These are phyloP conservation scores for Aspergillus biplanus DNA, from an alignment of 495 filamentous ascomycete genomes.

Conservation along the genomic window DNA sequence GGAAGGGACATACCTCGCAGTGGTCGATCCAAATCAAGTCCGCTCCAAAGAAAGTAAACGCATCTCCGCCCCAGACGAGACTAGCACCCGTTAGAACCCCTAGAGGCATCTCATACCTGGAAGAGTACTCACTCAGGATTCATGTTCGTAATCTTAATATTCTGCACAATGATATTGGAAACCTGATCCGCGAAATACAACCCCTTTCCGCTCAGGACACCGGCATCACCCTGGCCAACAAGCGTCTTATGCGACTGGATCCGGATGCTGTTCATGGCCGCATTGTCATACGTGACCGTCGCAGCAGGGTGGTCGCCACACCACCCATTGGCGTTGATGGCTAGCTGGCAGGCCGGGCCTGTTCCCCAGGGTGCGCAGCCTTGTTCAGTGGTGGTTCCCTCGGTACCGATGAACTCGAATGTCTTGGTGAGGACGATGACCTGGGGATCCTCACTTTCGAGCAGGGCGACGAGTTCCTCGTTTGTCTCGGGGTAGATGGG, in stretches of 20 bases:
- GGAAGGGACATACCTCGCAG: not conserved
- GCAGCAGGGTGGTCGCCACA: constrained; percentile 35
- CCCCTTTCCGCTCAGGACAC: constrained; percentile 48
- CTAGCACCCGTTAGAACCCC: not conserved
- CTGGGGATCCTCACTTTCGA: constrained; percentile 30
- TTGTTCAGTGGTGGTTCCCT: constrained; percentile 38
- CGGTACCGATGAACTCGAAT: constrained; percentile 43
- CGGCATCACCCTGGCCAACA: constrained; percentile 39
- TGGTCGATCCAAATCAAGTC: constrained; percentile 52
- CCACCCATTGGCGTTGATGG: constrained; percentile 54
- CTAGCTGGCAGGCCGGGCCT: constrained; percentile 45
- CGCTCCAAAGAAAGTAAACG: constrained; percentile 42
- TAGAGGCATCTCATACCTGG: too few species aligned
- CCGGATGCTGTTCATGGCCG: constrained; percentile 41
- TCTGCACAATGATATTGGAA: constrained; percentile 52
- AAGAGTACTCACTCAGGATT: constrained; percentile 45
- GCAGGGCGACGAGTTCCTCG: constrained; percentile 38
- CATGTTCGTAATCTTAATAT: constrained; percentile 49
- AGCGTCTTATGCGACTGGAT: constrained; percentile 48
- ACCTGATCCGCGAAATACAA: constrained; percentile 43
- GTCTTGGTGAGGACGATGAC: constrained; percentile 39
- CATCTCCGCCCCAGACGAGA: constrained; percentile 51
- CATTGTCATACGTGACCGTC: constrained; percentile 45
- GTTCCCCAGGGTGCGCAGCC: constrained; percentile 50
- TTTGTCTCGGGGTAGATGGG: constrained; percentile 37